These are phyloP conservation scores for Capillidium rhysosporum DNA, from an alignment of 371 early-diverging fungal genomes.

Conservation along the genomic window DNA sequence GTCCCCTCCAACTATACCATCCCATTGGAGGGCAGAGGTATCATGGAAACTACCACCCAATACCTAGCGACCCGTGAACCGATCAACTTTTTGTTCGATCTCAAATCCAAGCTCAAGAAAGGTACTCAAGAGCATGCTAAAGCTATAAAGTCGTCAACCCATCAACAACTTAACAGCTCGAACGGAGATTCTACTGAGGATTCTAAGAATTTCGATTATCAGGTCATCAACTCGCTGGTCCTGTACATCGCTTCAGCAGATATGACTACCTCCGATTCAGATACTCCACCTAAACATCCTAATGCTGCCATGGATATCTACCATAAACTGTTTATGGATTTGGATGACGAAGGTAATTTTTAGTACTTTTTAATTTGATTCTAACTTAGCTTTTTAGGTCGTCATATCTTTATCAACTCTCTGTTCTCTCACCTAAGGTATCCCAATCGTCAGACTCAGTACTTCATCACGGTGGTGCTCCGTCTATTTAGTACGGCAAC, in stretches of 20 bases:
- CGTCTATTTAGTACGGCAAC: constrained; percentile 70
- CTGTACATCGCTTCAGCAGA: neutral
- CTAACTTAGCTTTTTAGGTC: constrained; percentile 18
- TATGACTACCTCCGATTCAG: constrained; percentile 1
- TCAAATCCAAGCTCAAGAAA: constrained; percentile 20
- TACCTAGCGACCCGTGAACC: constrained; percentile 43
- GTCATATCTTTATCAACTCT: constrained; percentile 73
- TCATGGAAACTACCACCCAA: constrained; percentile 52
- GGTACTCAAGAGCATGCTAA: neutral
- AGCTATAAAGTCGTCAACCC: no score
- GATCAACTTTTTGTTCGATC: constrained; percentile 31
- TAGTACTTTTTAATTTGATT: neutral
- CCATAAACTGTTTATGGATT: constrained; percentile 45
- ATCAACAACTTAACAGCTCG: constrained; percentile 9
- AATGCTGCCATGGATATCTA: constrained; percentile 68
- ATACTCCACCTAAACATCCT: constrained; percentile 21
- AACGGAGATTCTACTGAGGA: constrained; percentile 1
- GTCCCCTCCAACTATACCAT: neutral
- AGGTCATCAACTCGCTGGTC: neutral
- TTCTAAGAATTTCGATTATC: neutral
- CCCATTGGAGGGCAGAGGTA: constrained; percentile 23
- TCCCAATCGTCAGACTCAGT: constrained; percentile 92
- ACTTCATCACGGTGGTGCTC: constrained; percentile 69
- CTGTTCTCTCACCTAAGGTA: constrained; percentile 94
- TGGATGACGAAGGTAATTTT: constrained; percentile 59